phyloP scores from a whole-genome alignment of 139 green algal species.

The Auxenochlorella pyrenoidosa region DNA sequence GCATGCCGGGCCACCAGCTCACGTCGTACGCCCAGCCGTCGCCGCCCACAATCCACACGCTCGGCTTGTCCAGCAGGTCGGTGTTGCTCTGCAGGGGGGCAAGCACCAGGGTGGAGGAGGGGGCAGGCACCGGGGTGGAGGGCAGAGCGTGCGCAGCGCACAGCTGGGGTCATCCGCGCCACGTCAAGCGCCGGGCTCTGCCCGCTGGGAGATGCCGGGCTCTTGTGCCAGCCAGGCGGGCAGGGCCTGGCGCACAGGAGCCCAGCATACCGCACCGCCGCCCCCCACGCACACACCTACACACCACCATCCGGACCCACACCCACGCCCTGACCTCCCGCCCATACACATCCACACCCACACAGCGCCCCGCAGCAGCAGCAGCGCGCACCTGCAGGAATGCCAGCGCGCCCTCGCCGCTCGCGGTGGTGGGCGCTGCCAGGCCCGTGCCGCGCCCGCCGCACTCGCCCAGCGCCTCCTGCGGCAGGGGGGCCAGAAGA shows the following conservation, averaged over 20 bases:
- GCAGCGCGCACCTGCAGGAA: neutral
- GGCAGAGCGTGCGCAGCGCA: neutral
- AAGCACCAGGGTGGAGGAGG: neutral
- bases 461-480: neutral
- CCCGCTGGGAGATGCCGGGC: no score
- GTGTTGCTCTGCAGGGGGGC: neutral
- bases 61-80: conserved; percentile 70
- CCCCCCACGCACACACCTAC: no score
- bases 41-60: conserved; percentile 70
- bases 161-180: no score
- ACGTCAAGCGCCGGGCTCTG: no score
- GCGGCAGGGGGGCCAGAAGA: no score
- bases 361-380: neutral
- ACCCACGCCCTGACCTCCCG: no score
- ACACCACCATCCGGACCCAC: neutral
- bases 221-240: no score
- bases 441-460: neutral
- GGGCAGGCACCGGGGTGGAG: neutral
- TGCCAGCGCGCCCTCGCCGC: conserved; percentile 6
- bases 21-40: conserved; percentile 73
- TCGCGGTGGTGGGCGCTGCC: neutral
- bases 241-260: no score
- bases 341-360: neutral
- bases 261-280: no score
- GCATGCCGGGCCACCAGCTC: neutral